Conservation (phyloP, 345 rosid genomes). For the Clausena lansium region DNA sequence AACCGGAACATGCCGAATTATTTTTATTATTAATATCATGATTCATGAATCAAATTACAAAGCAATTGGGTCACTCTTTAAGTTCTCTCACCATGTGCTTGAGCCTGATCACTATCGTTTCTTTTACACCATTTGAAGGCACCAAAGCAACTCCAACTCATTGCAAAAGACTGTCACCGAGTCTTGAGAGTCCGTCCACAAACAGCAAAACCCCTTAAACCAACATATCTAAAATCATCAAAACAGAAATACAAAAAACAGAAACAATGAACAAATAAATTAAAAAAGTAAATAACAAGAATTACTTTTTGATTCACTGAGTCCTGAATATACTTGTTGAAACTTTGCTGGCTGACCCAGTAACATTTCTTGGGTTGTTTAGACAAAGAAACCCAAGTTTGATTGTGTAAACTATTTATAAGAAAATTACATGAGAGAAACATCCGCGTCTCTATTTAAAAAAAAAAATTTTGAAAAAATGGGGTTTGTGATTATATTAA, state of each 20-base stretch:
- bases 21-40: not conserved
- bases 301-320: constrained; percentile 4
- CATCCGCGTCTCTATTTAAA: not conserved
- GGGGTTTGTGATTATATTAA: no score
- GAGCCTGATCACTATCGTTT: constrained; percentile 20
- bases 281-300: not conserved
- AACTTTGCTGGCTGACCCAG: not conserved
- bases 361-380: not conserved
- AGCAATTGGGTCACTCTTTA: not conserved
- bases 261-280: not conserved
- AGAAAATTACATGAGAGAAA: not conserved
- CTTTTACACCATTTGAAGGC: constrained; percentile 34
- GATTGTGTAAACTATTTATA: not conserved
- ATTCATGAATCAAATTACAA: not conserved
- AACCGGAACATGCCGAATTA: constrained; percentile 3
- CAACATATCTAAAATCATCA: constrained; percentile 17
- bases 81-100: constrained; percentile 47
- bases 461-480: not conserved
- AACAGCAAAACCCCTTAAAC: constrained; percentile 9
- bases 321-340: not conserved
- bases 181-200: constrained; percentile 6
- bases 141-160: constrained; percentile 61
- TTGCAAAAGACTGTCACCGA: constrained; percentile 25
- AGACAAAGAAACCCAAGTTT: not conserved
- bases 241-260: not conserved